Base-by-base conservation (phyloP, 495 filamentous ascomycete genomes). In the Niebla homalea region DNA sequence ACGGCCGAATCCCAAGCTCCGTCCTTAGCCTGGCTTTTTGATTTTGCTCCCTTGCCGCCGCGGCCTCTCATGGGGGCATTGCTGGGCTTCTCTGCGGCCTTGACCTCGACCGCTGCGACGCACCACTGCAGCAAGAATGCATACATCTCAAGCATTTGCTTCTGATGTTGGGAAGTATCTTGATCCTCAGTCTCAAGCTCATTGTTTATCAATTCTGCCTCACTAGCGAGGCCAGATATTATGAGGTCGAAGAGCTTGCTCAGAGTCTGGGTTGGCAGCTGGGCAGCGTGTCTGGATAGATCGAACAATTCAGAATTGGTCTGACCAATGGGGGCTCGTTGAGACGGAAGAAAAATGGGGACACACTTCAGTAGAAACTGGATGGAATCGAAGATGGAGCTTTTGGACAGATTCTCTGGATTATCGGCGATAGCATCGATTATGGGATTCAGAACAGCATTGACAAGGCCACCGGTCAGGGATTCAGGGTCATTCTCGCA, bases 341-440 rank as follows among this genome's bases (percentile, higher is more conserved):
- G 62, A 60, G 55, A 67, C 58, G 55, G 55, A 59, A 68, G 69
- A 70, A 68, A 78, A 65, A 69, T 77, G 71, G 79, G 78, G 62
- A 78, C 87, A 74, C 81, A 98, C 92, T 98, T 98, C 68, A 99
- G 73, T 36, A 99, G 70, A 61, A 94, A 93, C 60, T 96, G 89
- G 46, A 99, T 67, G 36, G 90, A 90, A 69, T 99, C 93, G 65
- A 96, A 87, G 49, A 79, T 74, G 10, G 79, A 78, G 55, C 81
- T 75, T 64, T 78, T 80, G 38, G 78, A 80, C 45, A 99, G 81
- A 48, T 84, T 83, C 60, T 94, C 92, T 23, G 90, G 88, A 59
- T 83, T 90, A 57, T 87, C 87, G 18, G 92, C 90, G 15, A 99
- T 79, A 0, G 85, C 83, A 68, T 99, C 93, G 45, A 95, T 82